A percentile compares a stretch with the other conserved stretches of the same genome.
Evolutionary conservation across 1,139 yeast genomes (phyloP).

Genomic region (Debaryomyces robertsiae): DNA sequence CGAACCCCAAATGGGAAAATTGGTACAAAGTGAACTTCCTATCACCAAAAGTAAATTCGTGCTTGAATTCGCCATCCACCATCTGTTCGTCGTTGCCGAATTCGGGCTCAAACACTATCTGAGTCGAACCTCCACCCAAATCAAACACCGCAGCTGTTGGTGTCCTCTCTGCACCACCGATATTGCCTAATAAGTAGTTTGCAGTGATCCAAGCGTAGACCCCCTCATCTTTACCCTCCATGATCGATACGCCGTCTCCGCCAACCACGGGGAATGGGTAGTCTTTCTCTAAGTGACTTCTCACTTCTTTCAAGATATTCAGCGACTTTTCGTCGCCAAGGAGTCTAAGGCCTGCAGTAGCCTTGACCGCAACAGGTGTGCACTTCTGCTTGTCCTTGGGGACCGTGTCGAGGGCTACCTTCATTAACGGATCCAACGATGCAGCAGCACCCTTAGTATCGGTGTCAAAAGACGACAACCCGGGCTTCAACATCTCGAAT

Average conservation of each 20-base stretch:
- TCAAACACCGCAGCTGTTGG: constrained; percentile 97
- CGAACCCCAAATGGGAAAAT: constrained; percentile 93
- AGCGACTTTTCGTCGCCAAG: constrained; percentile 75
- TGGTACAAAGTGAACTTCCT: constrained; percentile 84
- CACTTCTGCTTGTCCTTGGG: constrained; percentile 75
- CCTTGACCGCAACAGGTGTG: constrained; percentile 94
- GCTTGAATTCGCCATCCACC: constrained; percentile 89
- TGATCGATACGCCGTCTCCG: constrained; percentile 82
- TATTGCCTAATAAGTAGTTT: constrained; percentile 87
- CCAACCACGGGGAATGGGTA: constrained; percentile 91
- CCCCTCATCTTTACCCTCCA: constrained; percentile 98
- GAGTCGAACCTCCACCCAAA: constrained; percentile 98
- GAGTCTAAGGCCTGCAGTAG: constrained; percentile 94
- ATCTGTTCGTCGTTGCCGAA: constrained; percentile 59
- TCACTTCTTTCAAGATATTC: constrained; percentile 74
- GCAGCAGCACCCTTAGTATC: constrained; percentile 84
- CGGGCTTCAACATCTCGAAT: constrained; percentile 90
- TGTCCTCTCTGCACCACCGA: constrained; percentile 68
- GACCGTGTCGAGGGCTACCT: constrained; percentile 70
- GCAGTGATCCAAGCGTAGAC: constrained; percentile 99
- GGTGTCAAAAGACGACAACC: constrained; percentile 81
- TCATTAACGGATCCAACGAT: constrained; percentile 79
- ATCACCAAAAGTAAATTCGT: constrained; percentile 76
- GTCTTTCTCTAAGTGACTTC: constrained; percentile 68
- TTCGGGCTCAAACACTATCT: constrained; percentile 93